Evolutionary conservation across 352 stramenopile genomes (phyloP).

Genomic region (Globisporangium uncinulatum): DNA sequence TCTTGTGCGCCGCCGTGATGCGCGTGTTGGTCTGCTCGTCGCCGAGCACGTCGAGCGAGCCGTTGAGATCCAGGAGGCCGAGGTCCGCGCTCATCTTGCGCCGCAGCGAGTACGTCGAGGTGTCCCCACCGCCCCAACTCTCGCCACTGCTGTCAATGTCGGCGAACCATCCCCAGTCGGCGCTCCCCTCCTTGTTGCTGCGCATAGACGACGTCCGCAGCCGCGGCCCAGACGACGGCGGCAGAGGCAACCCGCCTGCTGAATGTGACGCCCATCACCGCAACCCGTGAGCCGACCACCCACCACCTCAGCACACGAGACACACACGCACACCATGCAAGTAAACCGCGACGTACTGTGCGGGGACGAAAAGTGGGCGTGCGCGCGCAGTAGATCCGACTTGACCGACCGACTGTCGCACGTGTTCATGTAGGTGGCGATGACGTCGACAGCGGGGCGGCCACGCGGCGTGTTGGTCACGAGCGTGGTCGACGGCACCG

Average conservation of each 20-base stretch:
- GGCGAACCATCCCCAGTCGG: constrained; percentile 85
- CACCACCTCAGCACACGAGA: background rate
- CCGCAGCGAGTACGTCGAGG: constrained; percentile 52
- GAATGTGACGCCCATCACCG: background rate
- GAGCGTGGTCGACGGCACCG: constrained; percentile 48
- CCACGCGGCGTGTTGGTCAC: constrained; percentile 62
- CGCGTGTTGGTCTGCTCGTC: constrained; percentile 82
- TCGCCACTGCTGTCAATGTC: constrained; percentile 86
- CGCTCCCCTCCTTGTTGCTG: constrained; percentile 62
- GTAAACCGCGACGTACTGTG: constrained; percentile 26
- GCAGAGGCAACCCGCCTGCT: constrained; percentile 31
- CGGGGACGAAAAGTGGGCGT: constrained; percentile 70
- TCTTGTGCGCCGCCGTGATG: constrained; percentile 83
- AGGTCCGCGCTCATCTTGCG: constrained; percentile 68
- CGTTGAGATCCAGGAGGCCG: constrained; percentile 57
- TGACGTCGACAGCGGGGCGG: constrained; percentile 74
- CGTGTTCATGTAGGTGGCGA: constrained; percentile 89
- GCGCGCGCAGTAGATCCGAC: constrained; percentile 67
- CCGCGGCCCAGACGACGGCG: constrained; percentile 56
- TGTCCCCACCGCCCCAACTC: constrained; percentile 70
- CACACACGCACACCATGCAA: constrained; percentile 1
- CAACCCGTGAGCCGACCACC: constrained; percentile 3
- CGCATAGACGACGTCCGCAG: constrained; percentile 15
- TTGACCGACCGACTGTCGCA: constrained; percentile 71
- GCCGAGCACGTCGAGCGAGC: constrained; percentile 62